phyloP scores from a whole-genome alignment of 1,284 basidiomycete genomes.

The Ganoderma meredithae region DNA sequence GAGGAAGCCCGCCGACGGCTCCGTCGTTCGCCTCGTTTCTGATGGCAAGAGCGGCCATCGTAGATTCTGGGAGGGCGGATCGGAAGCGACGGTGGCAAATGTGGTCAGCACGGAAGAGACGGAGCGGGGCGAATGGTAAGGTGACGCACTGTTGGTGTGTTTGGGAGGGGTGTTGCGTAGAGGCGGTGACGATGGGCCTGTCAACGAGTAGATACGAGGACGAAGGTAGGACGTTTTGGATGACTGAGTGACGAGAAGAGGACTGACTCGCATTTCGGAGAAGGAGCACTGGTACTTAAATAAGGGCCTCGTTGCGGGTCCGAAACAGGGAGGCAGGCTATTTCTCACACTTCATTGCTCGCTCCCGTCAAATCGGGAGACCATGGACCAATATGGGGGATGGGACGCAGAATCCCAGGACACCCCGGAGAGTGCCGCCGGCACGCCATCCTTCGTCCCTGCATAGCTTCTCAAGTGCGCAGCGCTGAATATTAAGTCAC shows the following conservation, averaged over 20 bases:
- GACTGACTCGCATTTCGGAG: not conserved
- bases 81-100: not conserved
- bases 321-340: not conserved
- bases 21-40: not conserved
- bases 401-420: too few species aligned
- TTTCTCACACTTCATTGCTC: not conserved
- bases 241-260: not conserved
- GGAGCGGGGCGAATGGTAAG: not conserved
- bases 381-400: not conserved
- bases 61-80: constrained; percentile 1
- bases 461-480: too few species aligned
- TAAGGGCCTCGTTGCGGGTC: not conserved
- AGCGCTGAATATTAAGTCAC: too few species aligned
- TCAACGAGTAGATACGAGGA: too few species aligned
- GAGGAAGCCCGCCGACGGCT: not conserved
- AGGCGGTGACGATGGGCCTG: not conserved
- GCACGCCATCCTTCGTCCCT: too few species aligned
- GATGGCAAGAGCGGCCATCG: not conserved
- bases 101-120: not conserved
- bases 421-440: too few species aligned
- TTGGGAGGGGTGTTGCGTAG: not conserved
- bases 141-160: not conserved
- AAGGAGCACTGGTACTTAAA: not conserved
- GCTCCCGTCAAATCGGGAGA: not conserved
- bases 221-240: not conserved